Evolutionary conservation across 768 basidiomycete species (phyloP), one percentile per base, ranked within the genome.

Genomic region (Neoboletus subvelutipes): DNA sequence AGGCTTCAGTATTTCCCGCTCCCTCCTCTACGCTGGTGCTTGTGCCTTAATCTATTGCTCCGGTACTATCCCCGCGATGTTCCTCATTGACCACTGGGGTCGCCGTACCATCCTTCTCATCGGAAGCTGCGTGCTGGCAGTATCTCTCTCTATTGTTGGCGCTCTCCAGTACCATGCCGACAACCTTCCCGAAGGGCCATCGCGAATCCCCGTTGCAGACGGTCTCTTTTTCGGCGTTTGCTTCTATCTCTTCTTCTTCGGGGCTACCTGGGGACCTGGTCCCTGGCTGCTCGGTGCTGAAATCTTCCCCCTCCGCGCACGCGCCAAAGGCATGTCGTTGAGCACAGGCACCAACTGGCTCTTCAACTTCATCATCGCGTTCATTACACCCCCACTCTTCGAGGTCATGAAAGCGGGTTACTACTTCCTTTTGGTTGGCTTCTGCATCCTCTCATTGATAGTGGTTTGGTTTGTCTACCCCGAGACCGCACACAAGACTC

Each of bases 321-420:
- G 74, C 42, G 76, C 75, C 51, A 73, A 71, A 37, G 75, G 74
- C 50, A 77, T 75, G 72, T 67, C 74, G 17, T 54, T 77, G 39
- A 71, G 70, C 55, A 73, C 70, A 8, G 63, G 71, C 53, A 71
- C 67, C 17, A 71, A 71, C 36, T 71, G 70, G 70, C 56, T 71
- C 54, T 71, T 71, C 61, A 71, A 71, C 60, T 71, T 78, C 59
- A 67, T 76, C 57, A 68, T 80, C 59, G 79, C 78, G 3, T 80
- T 78, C 69, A 71, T 76, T 55, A 78, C 78, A 0, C 86, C 88
- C 3, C 86, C 81, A 57, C 77, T 88, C 39, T 86, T 88, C 60
- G 73, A 82, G 54, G 64, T 63, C 42, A 70, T 81, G 64, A 63
- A 64, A 11, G 81, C 75, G 28, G 80, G 78, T 0, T 81, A 79